These are phyloP conservation scores for Microascus cirrosus DNA, from an alignment of 2,329 filamentous ascomycete genomes.

Conservation along the genomic window DNA sequence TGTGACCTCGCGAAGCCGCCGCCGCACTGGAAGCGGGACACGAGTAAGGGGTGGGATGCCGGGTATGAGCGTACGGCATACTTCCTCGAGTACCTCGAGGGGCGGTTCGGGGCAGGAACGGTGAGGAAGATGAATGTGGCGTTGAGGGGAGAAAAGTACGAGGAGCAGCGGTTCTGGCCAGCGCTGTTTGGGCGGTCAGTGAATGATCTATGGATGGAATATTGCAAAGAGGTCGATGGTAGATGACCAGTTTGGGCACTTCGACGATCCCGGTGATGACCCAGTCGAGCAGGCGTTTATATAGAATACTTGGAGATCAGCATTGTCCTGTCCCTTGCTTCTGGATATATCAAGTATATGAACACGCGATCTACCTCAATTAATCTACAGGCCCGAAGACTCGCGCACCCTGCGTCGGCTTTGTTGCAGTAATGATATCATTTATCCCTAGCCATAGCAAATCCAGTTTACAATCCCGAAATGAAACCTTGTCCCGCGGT, in stretches of 20 bases:
- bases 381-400: not conserved
- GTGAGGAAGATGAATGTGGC: constrained; percentile 56
- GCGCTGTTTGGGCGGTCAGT: constrained; percentile 56
- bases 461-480: not conserved
- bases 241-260: not conserved
- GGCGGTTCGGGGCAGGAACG: constrained; percentile 46
- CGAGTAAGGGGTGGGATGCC: constrained; percentile 59
- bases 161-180: constrained; percentile 56
- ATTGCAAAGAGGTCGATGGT: constrained; percentile 27
- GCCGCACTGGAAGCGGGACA: constrained; percentile 67
- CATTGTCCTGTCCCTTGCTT: not conserved
- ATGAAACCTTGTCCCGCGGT: not conserved
- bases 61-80: constrained; percentile 89
- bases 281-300: too few species aligned
- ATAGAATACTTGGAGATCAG: not conserved
- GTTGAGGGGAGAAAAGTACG: constrained; percentile 51
- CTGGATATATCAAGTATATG: not conserved
- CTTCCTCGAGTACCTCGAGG: constrained; percentile 79
- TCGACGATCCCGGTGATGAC: not conserved
- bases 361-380: not conserved
- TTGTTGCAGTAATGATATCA: not conserved
- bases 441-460: not conserved
- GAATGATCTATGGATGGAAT: constrained; percentile 63
- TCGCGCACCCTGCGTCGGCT: not conserved
- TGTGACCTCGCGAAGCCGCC: constrained; percentile 65